A percentile compares a stretch with the other conserved stretches of the same genome.
Conservation (phyloP, 2,329 filamentous ascomycete genomes). For the Tolypocladium pustulatum region DNA sequence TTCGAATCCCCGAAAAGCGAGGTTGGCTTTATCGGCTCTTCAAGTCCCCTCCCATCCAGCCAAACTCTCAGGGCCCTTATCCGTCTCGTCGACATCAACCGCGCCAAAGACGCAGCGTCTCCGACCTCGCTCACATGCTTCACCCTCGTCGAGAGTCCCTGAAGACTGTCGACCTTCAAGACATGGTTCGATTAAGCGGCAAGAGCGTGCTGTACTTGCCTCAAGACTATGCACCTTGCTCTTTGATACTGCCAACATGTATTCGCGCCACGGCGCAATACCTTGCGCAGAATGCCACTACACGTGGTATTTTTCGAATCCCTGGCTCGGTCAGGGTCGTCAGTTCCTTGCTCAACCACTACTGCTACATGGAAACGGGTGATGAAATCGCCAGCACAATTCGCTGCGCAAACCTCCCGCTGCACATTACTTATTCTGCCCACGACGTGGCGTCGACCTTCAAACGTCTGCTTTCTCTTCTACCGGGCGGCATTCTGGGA, state of each 20-base stretch:
- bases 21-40: constrained; percentile 29
- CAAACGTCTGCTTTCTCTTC: constrained; percentile 50
- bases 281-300: constrained; percentile 44
- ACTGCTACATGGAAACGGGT: constrained; percentile 38
- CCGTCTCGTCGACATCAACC: constrained; percentile 6
- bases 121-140: constrained; percentile 40
- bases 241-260: constrained; percentile 52
- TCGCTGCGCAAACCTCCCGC: constrained; percentile 46
- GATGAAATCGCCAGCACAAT: constrained; percentile 46
- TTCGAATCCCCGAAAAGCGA: constrained; percentile 16
- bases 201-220: constrained; percentile 53
- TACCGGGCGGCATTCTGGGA: constrained; percentile 58
- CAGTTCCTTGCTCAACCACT: constrained; percentile 53
- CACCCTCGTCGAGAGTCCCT: constrained; percentile 31
- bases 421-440: constrained; percentile 46
- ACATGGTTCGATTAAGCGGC: constrained; percentile 53
- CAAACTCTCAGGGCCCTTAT: constrained; percentile 3
- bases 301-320: constrained; percentile 52
- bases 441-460: constrained; percentile 60
- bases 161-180: constrained; percentile 40
- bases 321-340: constrained; percentile 47
- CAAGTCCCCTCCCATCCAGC: constrained; percentile 11
- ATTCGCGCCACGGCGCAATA: constrained; percentile 56
- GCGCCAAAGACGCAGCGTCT: constrained; percentile 41
- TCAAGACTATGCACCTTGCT: constrained; percentile 43